Conservation (phyloP, 805 yeast species). For the Candida broadrunensis region DNA sequence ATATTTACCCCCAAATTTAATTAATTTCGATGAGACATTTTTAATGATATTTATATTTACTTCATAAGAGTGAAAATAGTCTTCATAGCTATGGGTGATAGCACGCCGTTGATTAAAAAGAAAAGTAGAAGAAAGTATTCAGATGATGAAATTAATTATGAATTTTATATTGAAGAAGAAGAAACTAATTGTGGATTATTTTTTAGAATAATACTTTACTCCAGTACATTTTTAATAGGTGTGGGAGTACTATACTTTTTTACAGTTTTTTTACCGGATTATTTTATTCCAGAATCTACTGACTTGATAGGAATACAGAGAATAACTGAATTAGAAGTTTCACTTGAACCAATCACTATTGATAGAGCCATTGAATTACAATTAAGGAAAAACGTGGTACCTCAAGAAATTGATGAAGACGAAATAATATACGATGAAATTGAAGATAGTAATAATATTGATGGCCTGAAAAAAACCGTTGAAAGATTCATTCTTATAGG, state of each 20-base stretch:
- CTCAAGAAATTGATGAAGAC: slow-evolving; percentile 12
- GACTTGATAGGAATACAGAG: slow-evolving; percentile 21
- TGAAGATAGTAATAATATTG: slow-evolving; percentile 10
- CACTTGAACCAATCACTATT: slow-evolving; percentile 18
- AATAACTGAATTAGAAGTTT: slow-evolving; percentile 20
- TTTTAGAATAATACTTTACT: not conserved
- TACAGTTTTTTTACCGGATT: slow-evolving; percentile 28
- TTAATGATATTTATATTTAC: no score
- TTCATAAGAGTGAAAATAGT: no score
- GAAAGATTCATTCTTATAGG: slow-evolving; percentile 71
- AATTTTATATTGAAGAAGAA: not conserved
- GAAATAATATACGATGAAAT: slow-evolving; percentile 2
- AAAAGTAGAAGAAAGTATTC: not conserved
- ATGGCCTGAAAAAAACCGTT: slow-evolving; percentile 5
- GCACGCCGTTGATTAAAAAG: not conserved
- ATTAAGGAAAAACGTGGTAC: slow-evolving; percentile 2
- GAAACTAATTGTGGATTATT: not conserved
- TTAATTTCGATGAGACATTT: no score
- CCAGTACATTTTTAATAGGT: not conserved
- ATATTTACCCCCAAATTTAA: no score
- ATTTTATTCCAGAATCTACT: slow-evolving; percentile 31
- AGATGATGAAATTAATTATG: not conserved
- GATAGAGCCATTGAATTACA: not conserved
- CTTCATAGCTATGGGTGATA: no score
- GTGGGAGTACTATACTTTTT: slow-evolving; percentile 23